A percentile compares a stretch with the other conserved stretches of the same genome.
phyloP scores from a whole-genome alignment of 2,329 filamentous ascomycete species.

The Allantophomopsis cytisporea region DNA sequence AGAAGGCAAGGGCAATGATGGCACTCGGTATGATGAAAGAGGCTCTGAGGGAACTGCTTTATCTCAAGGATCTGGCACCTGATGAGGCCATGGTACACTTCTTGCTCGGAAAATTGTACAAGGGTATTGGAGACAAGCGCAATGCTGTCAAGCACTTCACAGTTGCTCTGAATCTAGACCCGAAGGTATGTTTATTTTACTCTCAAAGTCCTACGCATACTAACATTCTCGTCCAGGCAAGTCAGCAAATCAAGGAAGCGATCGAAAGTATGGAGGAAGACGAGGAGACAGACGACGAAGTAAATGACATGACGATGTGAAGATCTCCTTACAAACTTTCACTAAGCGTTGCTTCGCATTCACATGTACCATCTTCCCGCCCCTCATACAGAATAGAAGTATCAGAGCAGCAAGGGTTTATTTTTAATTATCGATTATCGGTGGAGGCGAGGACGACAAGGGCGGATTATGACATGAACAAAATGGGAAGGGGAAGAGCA shows the following conservation, averaged over 20 bases:
- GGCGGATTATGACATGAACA: not conserved
- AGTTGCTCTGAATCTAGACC: slow-evolving; percentile 87
- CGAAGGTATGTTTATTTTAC: slow-evolving; percentile 54
- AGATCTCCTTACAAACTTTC: not conserved
- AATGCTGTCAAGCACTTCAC: slow-evolving; percentile 90
- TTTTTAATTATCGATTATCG: not conserved
- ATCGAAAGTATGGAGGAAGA: slow-evolving; percentile 83
- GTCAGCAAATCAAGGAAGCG: slow-evolving; percentile 87
- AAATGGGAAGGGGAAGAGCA: not conserved
- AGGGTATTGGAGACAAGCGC: slow-evolving; percentile 56
- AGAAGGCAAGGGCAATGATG: slow-evolving; percentile 80
- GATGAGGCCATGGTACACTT: slow-evolving; percentile 97
- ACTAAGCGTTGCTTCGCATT: too few relatives aligned
- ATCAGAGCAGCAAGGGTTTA: not conserved
- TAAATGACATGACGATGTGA: not conserved
- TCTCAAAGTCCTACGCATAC: not conserved
- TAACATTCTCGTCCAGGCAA: slow-evolving; percentile 44
- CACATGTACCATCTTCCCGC: not conserved
- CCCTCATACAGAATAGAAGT: not conserved
- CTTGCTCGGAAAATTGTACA: slow-evolving; percentile 74
- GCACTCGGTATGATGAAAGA: slow-evolving; percentile 56
- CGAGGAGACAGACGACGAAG: slow-evolving; percentile 28
- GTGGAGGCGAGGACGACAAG: not conserved
- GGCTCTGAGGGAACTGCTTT: slow-evolving; percentile 69
- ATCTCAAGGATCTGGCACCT: slow-evolving; percentile 82